Percentiles rank a stretch among this genome's conserved stretches.
phyloP scores from a whole-genome alignment of 2,329 filamentous ascomycete genomes.

The Aulographum hederae region DNA sequence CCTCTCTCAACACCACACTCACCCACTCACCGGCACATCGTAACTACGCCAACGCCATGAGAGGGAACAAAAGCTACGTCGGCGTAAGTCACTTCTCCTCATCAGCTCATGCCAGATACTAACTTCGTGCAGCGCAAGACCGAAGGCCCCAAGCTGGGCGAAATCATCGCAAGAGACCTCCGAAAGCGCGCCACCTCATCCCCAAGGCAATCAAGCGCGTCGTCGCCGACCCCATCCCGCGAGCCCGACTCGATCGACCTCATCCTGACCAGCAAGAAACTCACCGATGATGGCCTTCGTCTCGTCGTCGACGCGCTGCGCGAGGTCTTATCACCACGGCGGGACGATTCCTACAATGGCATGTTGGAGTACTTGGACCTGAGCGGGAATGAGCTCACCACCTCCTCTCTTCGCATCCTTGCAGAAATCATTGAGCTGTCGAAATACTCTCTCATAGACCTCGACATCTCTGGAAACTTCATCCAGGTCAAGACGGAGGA shows the following conservation, averaged over 20 bases:
- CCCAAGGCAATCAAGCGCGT: conserved; percentile 16
- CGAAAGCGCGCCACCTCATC: conserved; percentile 7
- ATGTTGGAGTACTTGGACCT: conserved; percentile 29
- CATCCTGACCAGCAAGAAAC: conserved; percentile 23
- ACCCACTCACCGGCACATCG: no score
- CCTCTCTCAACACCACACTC: no score
- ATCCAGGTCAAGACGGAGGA: conserved; percentile 19
- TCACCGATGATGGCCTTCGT: conserved; percentile 26
- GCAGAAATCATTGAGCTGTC: conserved; percentile 22
- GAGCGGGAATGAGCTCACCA: conserved; percentile 24
- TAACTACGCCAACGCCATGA: no score
- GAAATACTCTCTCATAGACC: conserved; percentile 23
- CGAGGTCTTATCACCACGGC: conserved; percentile 16
- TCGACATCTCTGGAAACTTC: conserved; percentile 28
- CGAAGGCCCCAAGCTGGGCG: conserved; percentile 25
- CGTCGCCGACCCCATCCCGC: conserved; percentile 15
- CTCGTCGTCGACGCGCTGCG: conserved; percentile 24
- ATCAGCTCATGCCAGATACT: no score
- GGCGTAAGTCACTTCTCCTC: no score
- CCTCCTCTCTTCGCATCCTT: conserved; percentile 20
- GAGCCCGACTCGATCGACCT: conserved; percentile 20
- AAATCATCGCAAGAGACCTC: conserved; percentile 25
- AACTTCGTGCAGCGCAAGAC: conserved; percentile 25
- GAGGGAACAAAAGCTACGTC: no score
- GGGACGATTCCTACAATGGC: no score